These are phyloP conservation scores for Bauhinia variegata DNA, from an alignment of 306 rosid genomes.

Conservation along the genomic window DNA sequence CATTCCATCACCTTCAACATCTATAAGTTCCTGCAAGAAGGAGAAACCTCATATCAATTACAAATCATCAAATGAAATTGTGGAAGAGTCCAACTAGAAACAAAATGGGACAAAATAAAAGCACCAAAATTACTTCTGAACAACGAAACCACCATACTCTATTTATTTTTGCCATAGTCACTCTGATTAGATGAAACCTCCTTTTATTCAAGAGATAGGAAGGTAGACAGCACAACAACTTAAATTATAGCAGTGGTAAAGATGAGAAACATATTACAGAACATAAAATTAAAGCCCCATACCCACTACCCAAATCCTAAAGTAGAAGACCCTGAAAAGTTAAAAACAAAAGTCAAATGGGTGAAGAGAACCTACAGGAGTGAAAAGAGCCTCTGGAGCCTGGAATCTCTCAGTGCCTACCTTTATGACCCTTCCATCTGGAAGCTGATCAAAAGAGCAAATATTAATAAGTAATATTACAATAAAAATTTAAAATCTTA, in stretches of 20 bases:
- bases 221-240: not conserved
- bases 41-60: conserved; percentile 14
- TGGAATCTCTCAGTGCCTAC: conserved; percentile 99
- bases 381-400: conserved; percentile 99
- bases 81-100: conserved; percentile 21
- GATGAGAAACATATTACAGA: conserved; percentile 2
- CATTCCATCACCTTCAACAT: conserved; percentile 99
- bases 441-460: conserved; percentile 63
- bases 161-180: conserved; percentile 11
- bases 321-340: conserved; percentile 7
- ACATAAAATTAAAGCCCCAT: not conserved
- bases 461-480: conserved; percentile 28
- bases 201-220: not conserved
- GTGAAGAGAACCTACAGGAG: conserved; percentile 71
- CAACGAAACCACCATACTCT: not conserved
- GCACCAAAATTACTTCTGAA: not conserved
- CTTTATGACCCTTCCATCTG: conserved; percentile 99
- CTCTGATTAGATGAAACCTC: conserved; percentile 10
- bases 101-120: conserved; percentile 8
- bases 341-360: conserved; percentile 28
- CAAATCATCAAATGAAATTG: conserved; percentile 21
- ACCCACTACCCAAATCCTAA: not conserved
- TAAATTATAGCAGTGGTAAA: not conserved
- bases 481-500: conserved; percentile 15
- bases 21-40: conserved; percentile 82